Percentiles rank a stretch among this genome's conserved stretches.
Conservation (phyloP, 2,329 filamentous ascomycete genomes). For the Penicillium rolfsii region DNA sequence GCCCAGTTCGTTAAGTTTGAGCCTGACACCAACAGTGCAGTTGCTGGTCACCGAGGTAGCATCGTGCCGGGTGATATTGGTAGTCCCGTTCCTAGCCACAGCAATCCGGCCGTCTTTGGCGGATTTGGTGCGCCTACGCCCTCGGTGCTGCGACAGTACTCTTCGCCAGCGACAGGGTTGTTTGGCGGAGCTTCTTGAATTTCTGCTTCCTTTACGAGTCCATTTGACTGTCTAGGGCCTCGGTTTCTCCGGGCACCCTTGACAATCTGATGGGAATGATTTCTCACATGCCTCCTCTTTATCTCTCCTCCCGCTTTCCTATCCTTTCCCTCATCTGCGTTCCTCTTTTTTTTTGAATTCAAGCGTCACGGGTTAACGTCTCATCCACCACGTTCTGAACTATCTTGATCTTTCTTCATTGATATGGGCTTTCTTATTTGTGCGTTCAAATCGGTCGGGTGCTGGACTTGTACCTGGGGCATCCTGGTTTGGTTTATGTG, state of each 20-base stretch:
- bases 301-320: slow-evolving; percentile 9
- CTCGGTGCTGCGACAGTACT: slow-evolving; percentile 43
- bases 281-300: slow-evolving; percentile 25
- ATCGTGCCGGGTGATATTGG: slow-evolving; percentile 68
- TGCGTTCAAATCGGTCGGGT: slow-evolving; percentile 25
- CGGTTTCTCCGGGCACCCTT: not conserved
- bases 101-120: slow-evolving; percentile 43
- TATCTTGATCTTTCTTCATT: slow-evolving; percentile 18
- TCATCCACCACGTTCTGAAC: slow-evolving; percentile 24
- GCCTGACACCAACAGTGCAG: slow-evolving; percentile 53
- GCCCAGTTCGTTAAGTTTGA: slow-evolving; percentile 54
- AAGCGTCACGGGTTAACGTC: slow-evolving; percentile 35
- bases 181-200: slow-evolving; percentile 33
- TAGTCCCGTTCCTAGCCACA: slow-evolving; percentile 60
- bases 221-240: not conserved
- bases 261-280: slow-evolving; percentile 21
- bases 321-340: slow-evolving; percentile 16
- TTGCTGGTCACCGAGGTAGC: slow-evolving; percentile 48
- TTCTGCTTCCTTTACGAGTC: not conserved
- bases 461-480: slow-evolving; percentile 26
- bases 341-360: slow-evolving; percentile 19
- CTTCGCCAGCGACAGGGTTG: slow-evolving; percentile 43
- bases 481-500: slow-evolving; percentile 32
- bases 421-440: slow-evolving; percentile 13
- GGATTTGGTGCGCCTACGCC: slow-evolving; percentile 40